Evolutionary conservation across 192 early-diverging fungal species (phyloP).

Genomic region (Allomyces macrogynus): DNA sequence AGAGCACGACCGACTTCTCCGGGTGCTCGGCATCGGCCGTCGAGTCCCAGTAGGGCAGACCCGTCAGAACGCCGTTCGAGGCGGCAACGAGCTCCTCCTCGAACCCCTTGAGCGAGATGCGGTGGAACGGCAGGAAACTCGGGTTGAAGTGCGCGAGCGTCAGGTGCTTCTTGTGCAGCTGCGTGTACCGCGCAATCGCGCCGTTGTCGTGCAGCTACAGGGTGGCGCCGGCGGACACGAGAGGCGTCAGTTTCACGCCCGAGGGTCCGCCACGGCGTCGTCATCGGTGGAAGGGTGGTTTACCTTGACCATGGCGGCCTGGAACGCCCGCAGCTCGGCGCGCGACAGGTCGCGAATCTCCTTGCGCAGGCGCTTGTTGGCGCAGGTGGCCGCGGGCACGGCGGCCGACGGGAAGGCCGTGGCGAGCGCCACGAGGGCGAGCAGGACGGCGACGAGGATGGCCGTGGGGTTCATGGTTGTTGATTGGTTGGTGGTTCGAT

Average conservation of each 20-base stretch:
- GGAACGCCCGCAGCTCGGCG: not conserved
- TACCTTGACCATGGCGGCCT: not conserved
- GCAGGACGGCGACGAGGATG: too few relatives aligned
- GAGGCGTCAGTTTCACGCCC: too few relatives aligned
- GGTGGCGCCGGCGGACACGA: too few relatives aligned
- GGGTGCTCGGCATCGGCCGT: not conserved
- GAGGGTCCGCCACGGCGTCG: too few relatives aligned
- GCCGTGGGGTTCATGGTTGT: too few relatives aligned
- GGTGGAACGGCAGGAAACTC: not conserved
- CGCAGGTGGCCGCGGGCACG: too few relatives aligned
- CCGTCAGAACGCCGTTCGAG: not conserved
- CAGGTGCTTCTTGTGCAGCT: not conserved
- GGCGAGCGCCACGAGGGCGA: too few relatives aligned
- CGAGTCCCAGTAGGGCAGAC: not conserved
- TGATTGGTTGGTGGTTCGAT: too few relatives aligned
- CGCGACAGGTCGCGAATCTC: not conserved
- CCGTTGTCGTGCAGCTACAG: too few relatives aligned
- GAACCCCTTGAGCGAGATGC: not conserved
- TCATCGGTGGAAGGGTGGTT: too few relatives aligned
- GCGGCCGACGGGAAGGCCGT: too few relatives aligned
- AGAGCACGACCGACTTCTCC: not conserved
- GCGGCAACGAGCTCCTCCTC: not conserved
- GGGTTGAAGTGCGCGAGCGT: not conserved
- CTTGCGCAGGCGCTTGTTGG: not conserved
- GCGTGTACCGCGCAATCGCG: not conserved